Evolutionary conservation across 2,329 filamentous ascomycete species (phyloP).

Genomic region (Aspergillaceae sp.): DNA sequence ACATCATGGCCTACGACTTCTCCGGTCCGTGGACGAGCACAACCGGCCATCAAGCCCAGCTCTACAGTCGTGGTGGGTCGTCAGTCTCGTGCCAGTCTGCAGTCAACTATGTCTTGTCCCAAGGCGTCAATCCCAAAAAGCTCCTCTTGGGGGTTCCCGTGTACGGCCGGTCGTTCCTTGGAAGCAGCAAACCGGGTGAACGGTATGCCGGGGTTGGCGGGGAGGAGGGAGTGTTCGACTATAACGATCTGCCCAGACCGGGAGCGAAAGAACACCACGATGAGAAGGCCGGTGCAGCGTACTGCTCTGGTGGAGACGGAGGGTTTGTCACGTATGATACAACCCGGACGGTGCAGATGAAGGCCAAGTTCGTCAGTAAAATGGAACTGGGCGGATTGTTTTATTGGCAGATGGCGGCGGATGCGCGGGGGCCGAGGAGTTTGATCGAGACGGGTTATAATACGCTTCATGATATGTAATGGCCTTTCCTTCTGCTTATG

Average conservation of each 20-base stretch:
- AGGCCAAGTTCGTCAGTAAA: slow-evolving; percentile 64
- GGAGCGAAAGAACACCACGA: slow-evolving; percentile 60
- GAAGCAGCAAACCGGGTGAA: slow-evolving; percentile 57
- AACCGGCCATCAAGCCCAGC: slow-evolving; percentile 67
- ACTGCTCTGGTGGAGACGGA: slow-evolving; percentile 60
- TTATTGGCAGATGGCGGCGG: slow-evolving; percentile 72
- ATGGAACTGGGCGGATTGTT: slow-evolving; percentile 67
- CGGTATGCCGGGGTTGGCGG: slow-evolving; percentile 45
- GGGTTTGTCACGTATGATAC: slow-evolving; percentile 77
- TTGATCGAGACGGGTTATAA: slow-evolving; percentile 54
- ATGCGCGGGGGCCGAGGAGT: slow-evolving; percentile 51
- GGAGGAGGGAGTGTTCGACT: slow-evolving; percentile 65
- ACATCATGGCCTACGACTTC: slow-evolving; percentile 75
- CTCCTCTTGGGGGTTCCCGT: slow-evolving; percentile 67
- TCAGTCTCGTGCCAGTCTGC: slow-evolving; percentile 54
- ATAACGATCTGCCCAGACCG: slow-evolving; percentile 56
- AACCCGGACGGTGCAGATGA: slow-evolving; percentile 64
- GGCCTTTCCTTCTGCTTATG: background rate
- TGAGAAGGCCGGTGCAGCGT: slow-evolving; percentile 58
- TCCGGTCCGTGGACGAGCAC: slow-evolving; percentile 60
- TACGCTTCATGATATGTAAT: slow-evolving; percentile 40
- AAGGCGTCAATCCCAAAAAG: slow-evolving; percentile 61
- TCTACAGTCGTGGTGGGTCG: slow-evolving; percentile 52
- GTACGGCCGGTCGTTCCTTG: slow-evolving; percentile 67
- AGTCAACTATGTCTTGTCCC: slow-evolving; percentile 56